Base-by-base conservation (phyloP, 2,329 filamentous ascomycete genomes). In the Mycosphaerella arachidis region DNA sequence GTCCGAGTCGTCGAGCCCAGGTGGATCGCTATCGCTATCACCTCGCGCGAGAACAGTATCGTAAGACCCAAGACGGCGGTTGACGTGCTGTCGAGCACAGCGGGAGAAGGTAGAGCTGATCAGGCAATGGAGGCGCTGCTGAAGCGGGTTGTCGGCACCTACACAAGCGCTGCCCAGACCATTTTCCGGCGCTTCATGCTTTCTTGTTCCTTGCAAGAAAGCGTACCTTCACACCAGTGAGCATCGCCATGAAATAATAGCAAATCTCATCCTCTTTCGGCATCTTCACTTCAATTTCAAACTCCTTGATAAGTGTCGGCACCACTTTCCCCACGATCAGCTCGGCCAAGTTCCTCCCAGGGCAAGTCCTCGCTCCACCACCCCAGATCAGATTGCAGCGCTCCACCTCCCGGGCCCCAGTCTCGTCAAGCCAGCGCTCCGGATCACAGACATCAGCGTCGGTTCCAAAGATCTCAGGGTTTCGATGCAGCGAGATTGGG, bases 361-460 rank as follows among this genome's bases (percentile, higher is more conserved):
- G 56, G 45, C 67, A 68, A 27, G 63, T 65, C 29, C 67, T 57
- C 7, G 59, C 56, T 29, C 67, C 67, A n/a, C 66, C 67, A 9
- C 67, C 67, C 45, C 61, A 68, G 16, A 60, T 64, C 43, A 67
- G 53, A 46, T 63, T 57, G 6, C 55, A 59, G 24, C 60, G 37
- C 30, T 68, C 64, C 50, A 67, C 57, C 12, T 63, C 60, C 37
- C 52, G 40, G 1, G 68, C 64, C 9, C 43, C 10, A n/a, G 33
- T 37, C n/a, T 24, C 48, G 4, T 67, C 60, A 20, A 75, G 53
- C 74, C 73, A 76, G 2, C 73, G 61, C 57, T 75, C 72, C 0
- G 74, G 74, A n/a, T 69, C 46, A 62, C 74, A 76, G 1, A 59
- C 55, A 30, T 73, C 72, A 5, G 69, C 69, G 45, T 74, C 70